Evolutionary conservation across 2,329 filamentous ascomycete species (phyloP).

Genomic region (Verticillium tricorpus): DNA sequence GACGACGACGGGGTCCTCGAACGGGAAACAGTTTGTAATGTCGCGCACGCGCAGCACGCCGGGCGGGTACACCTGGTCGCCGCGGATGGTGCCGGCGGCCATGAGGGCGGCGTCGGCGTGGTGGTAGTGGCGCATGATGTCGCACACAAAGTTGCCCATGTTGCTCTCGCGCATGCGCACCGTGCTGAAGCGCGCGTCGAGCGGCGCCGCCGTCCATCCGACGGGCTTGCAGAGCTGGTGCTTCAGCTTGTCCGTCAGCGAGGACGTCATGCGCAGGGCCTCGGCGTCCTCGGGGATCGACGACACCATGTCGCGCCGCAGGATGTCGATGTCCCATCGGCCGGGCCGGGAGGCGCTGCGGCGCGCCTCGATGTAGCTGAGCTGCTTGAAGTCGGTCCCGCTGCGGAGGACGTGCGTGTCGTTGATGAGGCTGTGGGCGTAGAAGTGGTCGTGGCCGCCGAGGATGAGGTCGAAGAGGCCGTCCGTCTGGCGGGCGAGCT

Average conservation of each 20-base stretch:
- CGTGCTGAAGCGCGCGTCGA: constrained; percentile 83
- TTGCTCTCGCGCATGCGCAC: constrained; percentile 77
- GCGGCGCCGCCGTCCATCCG: constrained; percentile 74
- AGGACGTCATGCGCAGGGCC: constrained; percentile 58
- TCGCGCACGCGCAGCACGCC: constrained; percentile 75
- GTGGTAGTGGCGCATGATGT: constrained; percentile 84
- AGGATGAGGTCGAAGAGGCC: constrained; percentile 81
- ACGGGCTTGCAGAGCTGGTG: constrained; percentile 76
- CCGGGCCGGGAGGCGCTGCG: constrained; percentile 40
- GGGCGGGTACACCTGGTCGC: constrained; percentile 83
- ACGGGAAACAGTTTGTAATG: constrained; percentile 85
- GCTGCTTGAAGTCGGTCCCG: constrained; percentile 86
- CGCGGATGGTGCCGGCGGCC: constrained; percentile 80
- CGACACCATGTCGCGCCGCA: constrained; percentile 67
- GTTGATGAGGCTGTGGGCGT: constrained; percentile 71
- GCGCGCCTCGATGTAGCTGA: constrained; percentile 81
- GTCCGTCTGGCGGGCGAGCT: constrained; percentile 69
- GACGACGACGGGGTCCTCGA: constrained; percentile 84
- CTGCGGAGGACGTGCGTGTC: constrained; percentile 81
- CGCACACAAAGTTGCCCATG: constrained; percentile 84
- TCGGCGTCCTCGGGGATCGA: constrained; percentile 59
- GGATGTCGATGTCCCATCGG: constrained; percentile 77
- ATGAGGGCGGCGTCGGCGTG: constrained; percentile 77
- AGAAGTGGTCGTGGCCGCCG: constrained; percentile 88
- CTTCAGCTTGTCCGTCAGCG: constrained; percentile 68